Percentiles rank a stretch among this genome's conserved stretches.
phyloP scores from a whole-genome alignment of 495 filamentous ascomycete species.

The Aspergillus baeticus region DNA sequence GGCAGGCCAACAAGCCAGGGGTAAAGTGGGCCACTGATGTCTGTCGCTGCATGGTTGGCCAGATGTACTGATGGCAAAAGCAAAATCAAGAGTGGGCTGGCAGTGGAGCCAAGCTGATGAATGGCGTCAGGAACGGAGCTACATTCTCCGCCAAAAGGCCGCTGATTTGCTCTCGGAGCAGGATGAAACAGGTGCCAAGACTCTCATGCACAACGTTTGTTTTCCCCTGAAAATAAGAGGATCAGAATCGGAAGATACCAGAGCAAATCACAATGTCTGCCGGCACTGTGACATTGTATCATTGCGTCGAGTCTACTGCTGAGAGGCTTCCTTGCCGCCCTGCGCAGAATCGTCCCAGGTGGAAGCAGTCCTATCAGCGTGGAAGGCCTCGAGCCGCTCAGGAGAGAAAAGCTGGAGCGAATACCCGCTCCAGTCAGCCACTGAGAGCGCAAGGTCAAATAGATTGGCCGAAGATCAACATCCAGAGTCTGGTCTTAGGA shows the following conservation, averaged over 20 bases:
- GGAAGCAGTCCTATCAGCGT: background rate
- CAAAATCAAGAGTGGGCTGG: background rate
- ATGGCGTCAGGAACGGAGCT: slow-evolving; percentile 23
- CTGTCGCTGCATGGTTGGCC: background rate
- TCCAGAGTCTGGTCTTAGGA: background rate
- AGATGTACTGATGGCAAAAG: background rate
- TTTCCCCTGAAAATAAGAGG: slow-evolving; percentile 14
- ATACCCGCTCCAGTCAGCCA: slow-evolving; percentile 6
- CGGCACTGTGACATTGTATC: background rate
- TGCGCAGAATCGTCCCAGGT: background rate
- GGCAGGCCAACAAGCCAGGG: slow-evolving; percentile 10
- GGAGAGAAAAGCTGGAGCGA: slow-evolving; percentile 10
- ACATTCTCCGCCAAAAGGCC: background rate
- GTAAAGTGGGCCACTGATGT: background rate
- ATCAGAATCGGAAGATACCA: background rate
- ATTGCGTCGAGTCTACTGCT: too few relatives aligned
- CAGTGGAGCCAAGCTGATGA: slow-evolving; percentile 13
- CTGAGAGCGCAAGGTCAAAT: background rate
- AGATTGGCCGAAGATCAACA: slow-evolving; percentile 1
- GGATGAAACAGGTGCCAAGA: slow-evolving; percentile 22
- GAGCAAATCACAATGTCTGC: background rate
- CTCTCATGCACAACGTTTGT: slow-evolving; percentile 15
- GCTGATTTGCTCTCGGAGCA: slow-evolving; percentile 10
- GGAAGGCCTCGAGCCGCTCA: background rate
- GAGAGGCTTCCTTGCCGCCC: too few relatives aligned